phyloP scores from a whole-genome alignment of 2,329 filamentous ascomycete species.

The Trichoderma arundinaceum region DNA sequence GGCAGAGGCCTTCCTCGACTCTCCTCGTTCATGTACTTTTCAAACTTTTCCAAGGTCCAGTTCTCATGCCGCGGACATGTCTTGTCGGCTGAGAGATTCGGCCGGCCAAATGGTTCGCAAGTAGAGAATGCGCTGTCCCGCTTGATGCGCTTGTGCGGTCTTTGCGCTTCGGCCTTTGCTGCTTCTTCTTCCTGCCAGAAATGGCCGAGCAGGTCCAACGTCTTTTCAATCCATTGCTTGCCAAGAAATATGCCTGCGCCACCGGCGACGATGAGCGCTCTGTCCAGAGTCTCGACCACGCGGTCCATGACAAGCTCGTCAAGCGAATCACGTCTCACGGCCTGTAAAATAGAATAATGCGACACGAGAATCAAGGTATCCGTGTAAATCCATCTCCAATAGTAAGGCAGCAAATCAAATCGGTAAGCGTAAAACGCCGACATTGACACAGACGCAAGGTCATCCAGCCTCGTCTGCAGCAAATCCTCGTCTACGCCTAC shows the following conservation, averaged over 20 bases:
- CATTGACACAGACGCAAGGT: slow-evolving; percentile 64
- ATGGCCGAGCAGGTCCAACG: slow-evolving; percentile 52
- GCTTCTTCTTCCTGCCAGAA: slow-evolving; percentile 34
- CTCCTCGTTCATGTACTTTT: slow-evolving; percentile 61
- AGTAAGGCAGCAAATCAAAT: slow-evolving; percentile 67
- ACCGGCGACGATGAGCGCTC: slow-evolving; percentile 76
- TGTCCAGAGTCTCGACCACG: slow-evolving; percentile 72
- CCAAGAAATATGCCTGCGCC: slow-evolving; percentile 61
- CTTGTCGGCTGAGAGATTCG: slow-evolving; percentile 36
- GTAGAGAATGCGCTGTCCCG: slow-evolving; percentile 36
- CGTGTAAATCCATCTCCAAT: slow-evolving; percentile 74
- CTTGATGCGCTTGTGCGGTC: slow-evolving; percentile 37
- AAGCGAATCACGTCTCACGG: slow-evolving; percentile 7
- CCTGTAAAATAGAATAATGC: slow-evolving; percentile 44
- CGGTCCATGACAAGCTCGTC: slow-evolving; percentile 51
- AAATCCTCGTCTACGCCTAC: slow-evolving; percentile 37
- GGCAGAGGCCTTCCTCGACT: slow-evolving; percentile 56
- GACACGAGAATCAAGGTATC: slow-evolving; percentile 72
- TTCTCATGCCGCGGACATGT: slow-evolving; percentile 42
- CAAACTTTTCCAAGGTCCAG: slow-evolving; percentile 64
- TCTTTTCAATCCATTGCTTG: slow-evolving; percentile 56
- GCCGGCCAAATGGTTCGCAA: slow-evolving; percentile 41
- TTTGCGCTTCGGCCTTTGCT: slow-evolving; percentile 26
- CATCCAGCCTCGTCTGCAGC: slow-evolving; percentile 54
- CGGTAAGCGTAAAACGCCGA: slow-evolving; percentile 72